Conservation (phyloP, 2,329 filamentous ascomycete genomes). For the Rugonectria rugulosa region DNA sequence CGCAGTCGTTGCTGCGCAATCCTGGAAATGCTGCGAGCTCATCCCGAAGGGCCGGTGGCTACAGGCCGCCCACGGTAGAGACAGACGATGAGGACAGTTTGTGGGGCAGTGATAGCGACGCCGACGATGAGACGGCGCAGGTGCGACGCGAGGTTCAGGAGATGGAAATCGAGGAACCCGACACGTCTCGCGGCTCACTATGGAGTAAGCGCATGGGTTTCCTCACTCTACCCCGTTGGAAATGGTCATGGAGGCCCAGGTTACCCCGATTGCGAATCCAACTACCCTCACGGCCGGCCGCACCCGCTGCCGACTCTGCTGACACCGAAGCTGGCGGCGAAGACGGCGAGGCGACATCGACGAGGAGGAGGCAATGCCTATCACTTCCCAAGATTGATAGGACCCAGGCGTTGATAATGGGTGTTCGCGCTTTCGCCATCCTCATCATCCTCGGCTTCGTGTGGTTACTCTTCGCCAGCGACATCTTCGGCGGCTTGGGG, state of each 20-base stretch:
- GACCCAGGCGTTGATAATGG: slow-evolving; percentile 62
- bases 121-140: slow-evolving; percentile 65
- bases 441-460: slow-evolving; percentile 78
- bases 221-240: slow-evolving; percentile 62
- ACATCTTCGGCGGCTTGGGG: slow-evolving; percentile 75
- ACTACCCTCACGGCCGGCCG: slow-evolving; percentile 50
- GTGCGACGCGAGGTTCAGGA: slow-evolving; percentile 86
- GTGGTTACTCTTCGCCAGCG: slow-evolving; percentile 86
- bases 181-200: slow-evolving; percentile 51
- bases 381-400: slow-evolving; percentile 50
- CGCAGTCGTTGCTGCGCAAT: slow-evolving; percentile 75
- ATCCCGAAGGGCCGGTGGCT: slow-evolving; percentile 62
- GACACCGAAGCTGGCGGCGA: slow-evolving; percentile 35
- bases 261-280: slow-evolving; percentile 60
- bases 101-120: slow-evolving; percentile 58
- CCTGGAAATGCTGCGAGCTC: slow-evolving; percentile 51
- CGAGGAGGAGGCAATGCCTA: slow-evolving; percentile 34
- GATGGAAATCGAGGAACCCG: slow-evolving; percentile 82
- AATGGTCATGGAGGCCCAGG: slow-evolving; percentile 62
- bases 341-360: slow-evolving; percentile 38
- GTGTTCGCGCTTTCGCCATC: slow-evolving; percentile 78
- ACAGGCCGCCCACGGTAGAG: slow-evolving; percentile 84
- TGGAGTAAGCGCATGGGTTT: slow-evolving; percentile 66
- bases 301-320: slow-evolving; percentile 26
- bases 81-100: slow-evolving; percentile 71